A percentile compares a stretch with the other conserved stretches of the same genome.
These are phyloP conservation scores for Datisca glomerata DNA, from an alignment of 306 rosid genomes.

Conservation along the genomic window DNA sequence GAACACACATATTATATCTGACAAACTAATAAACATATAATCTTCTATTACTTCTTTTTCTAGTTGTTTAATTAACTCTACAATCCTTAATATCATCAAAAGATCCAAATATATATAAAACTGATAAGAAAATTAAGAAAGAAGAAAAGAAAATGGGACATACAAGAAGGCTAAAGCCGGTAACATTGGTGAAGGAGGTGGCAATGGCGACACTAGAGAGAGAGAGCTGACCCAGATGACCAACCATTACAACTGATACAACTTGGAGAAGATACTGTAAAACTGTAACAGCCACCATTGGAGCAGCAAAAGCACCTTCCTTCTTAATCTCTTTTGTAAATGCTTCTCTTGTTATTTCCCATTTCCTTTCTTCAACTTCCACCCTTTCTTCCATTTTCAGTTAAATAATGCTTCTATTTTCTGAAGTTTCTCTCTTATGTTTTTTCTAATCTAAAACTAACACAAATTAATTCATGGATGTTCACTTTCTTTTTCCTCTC, in stretches of 20 bases:
- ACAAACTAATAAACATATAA: too few species aligned
- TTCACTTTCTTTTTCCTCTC: too few species aligned
- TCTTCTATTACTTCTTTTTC: too few species aligned
- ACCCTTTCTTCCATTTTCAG: not conserved
- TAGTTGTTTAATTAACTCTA: too few species aligned
- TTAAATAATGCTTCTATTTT: too few species aligned
- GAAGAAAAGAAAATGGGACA: not conserved
- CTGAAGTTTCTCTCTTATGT: too few species aligned
- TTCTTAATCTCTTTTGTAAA: not conserved
- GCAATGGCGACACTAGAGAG: conserved; percentile 9
- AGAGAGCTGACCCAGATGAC: conserved; percentile 1
- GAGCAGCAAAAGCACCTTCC: not conserved
- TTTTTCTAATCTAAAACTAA: too few species aligned
- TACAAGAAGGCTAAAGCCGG: conserved; percentile 5
- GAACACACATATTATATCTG: too few species aligned
- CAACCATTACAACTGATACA: conserved; percentile 2
- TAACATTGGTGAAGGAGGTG: conserved; percentile 3
- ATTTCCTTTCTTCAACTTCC: not conserved
- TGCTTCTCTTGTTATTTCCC: not conserved
- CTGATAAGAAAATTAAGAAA: not conserved
- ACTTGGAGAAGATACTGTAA: conserved; percentile 6
- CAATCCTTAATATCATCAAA: not conserved
- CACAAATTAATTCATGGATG: too few species aligned
- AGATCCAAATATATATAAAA: not conserved
- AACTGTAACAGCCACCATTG: conserved; percentile 4